Base-by-base conservation (phyloP, 768 basidiomycete species). In the Amanita phalloides region DNA sequence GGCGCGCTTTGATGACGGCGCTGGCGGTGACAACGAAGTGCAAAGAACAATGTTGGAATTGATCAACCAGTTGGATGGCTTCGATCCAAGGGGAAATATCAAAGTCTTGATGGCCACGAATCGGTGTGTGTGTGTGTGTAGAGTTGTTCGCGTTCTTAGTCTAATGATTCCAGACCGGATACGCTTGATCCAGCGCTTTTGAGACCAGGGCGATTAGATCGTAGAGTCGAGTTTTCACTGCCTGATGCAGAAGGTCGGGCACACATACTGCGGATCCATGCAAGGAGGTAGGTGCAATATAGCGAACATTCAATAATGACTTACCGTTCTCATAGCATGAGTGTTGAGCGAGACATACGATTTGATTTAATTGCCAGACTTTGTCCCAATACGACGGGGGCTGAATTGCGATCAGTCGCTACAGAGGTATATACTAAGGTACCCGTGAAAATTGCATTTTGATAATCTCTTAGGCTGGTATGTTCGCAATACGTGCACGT, bases 51-150 rank as follows among this genome's bases (percentile, higher is more conserved):
- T 99, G 96, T 73, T 99, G 72, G 96, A 99, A 69, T 71, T 98
- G 61, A 98, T 99, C 62, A 98, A 98, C 65, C 96, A 99, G 67
- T 71, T 99, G 65, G 94, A 99, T 61, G 96, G 96, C 30, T 99
- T 99, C 68, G 96, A 98, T 68, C 86, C 95, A 6, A 72, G 96
- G 71, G 96, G 96, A n/a, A 98, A 98, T 64, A 98, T 99, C 70
- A 99, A 99, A 68, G 95, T 99, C 20, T 76, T 99, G 53, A 99
- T 99, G 96, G 96, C 96, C 28, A 98, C 96, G 6, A 98, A 99
- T 73, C 74, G 91, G 90, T 89, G 49, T 55, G 78, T 65, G 49
- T 55, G 78, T 65, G 32, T n/a, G 30, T 20, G 17, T 32, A 45
- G 36, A 10, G 28, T 4, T 43, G 17, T 30, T 9, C 37, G 21